Percentiles rank a stretch among this genome's conserved stretches.
Conservation (phyloP, 2,329 filamentous ascomycete genomes). For the Clonostachys rhizophaga region DNA sequence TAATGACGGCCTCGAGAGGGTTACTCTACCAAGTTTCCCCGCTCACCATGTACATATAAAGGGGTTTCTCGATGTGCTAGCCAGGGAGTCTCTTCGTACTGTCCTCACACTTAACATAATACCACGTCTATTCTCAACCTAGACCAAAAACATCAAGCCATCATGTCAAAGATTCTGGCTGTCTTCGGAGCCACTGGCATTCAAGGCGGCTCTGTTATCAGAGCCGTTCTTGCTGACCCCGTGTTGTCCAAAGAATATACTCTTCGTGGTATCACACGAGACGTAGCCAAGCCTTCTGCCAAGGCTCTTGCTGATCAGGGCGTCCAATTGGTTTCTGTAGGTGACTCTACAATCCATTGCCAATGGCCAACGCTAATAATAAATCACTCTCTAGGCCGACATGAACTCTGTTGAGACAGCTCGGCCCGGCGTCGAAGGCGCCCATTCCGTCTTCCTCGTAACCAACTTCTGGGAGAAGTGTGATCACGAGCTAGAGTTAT, state of each 20-base stretch:
- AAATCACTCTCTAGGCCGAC: conserved; percentile 26
- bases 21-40: no score
- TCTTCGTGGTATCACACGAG: conserved; percentile 40
- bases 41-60: no score
- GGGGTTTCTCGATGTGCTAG: no score
- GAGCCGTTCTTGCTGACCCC: conserved; percentile 37
- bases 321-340: conserved; percentile 33
- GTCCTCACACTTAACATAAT: no score
- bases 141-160: no score
- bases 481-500: conserved; percentile 25
- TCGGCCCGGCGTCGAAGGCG: conserved; percentile 26
- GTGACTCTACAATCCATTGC: background rate
- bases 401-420: conserved; percentile 27
- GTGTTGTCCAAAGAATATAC: conserved; percentile 35
- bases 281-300: conserved; percentile 31
- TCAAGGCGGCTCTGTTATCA: conserved; percentile 42
- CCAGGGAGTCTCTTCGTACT: no score
- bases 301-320: conserved; percentile 30
- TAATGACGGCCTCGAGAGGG: no score
- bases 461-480: conserved; percentile 30
- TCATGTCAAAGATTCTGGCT: conserved; percentile 21
- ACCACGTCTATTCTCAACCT: no score
- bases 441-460: conserved; percentile 35
- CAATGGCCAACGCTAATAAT: background rate
- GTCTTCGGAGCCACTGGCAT: conserved; percentile 43